phyloP scores from a whole-genome alignment of 2,329 filamentous ascomycete genomes.

The Orbilia javanica region DNA sequence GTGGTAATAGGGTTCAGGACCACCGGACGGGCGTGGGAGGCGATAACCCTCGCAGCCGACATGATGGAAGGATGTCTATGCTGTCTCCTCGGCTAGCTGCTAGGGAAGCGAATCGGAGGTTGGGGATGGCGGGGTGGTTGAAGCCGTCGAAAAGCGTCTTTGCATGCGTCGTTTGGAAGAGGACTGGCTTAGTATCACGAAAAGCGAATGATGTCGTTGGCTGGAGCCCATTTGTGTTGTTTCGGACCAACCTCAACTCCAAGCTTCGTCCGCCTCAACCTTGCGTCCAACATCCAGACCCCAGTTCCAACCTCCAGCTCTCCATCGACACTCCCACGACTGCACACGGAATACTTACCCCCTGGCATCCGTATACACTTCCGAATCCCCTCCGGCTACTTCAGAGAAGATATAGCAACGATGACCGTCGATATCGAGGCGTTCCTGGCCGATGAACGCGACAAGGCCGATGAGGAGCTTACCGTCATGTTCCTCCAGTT shows the following conservation, averaged over 20 bases:
- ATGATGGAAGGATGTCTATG: conserved; percentile 27
- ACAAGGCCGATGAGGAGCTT: conserved; percentile 86
- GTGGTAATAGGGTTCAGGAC: conserved; percentile 63
- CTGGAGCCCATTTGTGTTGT: conserved; percentile 46
- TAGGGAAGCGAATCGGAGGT: conserved; percentile 27
- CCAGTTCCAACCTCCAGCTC: conserved; percentile 32
- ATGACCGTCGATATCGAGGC: conserved; percentile 94
- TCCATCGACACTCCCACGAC: conserved; percentile 10
- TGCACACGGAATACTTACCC: neutral
- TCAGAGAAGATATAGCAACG: conserved; percentile 45
- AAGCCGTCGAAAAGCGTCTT: conserved; percentile 37
- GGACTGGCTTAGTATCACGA: conserved; percentile 43
- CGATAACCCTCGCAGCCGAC: conserved; percentile 57
- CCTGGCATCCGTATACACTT: conserved; percentile 12
- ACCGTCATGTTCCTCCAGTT: conserved; percentile 90
- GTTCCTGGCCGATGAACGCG: conserved; percentile 90
- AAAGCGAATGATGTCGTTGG: conserved; percentile 58
- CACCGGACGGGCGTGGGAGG: conserved; percentile 67
- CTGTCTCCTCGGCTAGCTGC: conserved; percentile 28
- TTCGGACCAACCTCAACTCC: conserved; percentile 25
- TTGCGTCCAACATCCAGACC: conserved; percentile 25
- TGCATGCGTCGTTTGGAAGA: conserved; percentile 37
- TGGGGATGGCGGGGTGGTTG: conserved; percentile 13
- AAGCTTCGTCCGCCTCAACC: conserved; percentile 29
- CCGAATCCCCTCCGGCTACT: neutral